Percentiles rank a stretch among this genome's conserved stretches.
phyloP scores from a whole-genome alignment of 2,329 filamentous ascomycete genomes.

The Aspergillus aculeatinus region DNA sequence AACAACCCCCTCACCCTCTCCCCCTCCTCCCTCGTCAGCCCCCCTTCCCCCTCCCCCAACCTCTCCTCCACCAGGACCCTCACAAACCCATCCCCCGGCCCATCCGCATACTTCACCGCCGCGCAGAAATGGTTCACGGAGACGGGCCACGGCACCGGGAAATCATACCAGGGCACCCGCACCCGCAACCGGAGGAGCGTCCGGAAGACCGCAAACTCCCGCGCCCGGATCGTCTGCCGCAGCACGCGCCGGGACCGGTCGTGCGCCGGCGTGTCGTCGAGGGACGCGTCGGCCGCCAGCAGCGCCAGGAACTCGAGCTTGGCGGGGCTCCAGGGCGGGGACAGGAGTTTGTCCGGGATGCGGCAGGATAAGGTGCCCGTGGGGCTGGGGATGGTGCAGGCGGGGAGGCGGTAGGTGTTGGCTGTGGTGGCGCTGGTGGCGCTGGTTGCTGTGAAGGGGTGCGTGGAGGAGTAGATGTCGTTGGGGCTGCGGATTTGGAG shows the following conservation, averaged over 20 bases:
- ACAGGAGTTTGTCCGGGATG: conserved; percentile 42
- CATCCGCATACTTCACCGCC: conserved; percentile 28
- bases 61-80: conserved; percentile 31
- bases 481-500: conserved; percentile 33
- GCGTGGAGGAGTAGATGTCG: conserved; percentile 30
- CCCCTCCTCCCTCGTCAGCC: too few relatives aligned
- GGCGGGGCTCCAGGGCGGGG: conserved; percentile 38
- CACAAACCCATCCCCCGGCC: conserved; percentile 35
- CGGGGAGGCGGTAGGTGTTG: neutral
- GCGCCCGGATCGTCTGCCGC: conserved; percentile 35
- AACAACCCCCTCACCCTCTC: too few relatives aligned
- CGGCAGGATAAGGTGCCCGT: conserved; percentile 26
- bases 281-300: conserved; percentile 36
- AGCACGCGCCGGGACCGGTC: conserved; percentile 34
- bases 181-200: conserved; percentile 32
- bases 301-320: conserved; percentile 42
- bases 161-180: conserved; percentile 32
- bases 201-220: conserved; percentile 34
- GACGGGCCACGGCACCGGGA: conserved; percentile 36
- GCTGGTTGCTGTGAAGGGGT: conserved; percentile 30
- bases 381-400: conserved; percentile 13
- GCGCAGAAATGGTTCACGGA: conserved; percentile 31
- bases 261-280: conserved; percentile 34
- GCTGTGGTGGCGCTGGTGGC: conserved; percentile 16
- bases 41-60: conserved; percentile 25